Conservation (phyloP, 495 filamentous ascomycete genomes). For the Tirmania nivea region DNA sequence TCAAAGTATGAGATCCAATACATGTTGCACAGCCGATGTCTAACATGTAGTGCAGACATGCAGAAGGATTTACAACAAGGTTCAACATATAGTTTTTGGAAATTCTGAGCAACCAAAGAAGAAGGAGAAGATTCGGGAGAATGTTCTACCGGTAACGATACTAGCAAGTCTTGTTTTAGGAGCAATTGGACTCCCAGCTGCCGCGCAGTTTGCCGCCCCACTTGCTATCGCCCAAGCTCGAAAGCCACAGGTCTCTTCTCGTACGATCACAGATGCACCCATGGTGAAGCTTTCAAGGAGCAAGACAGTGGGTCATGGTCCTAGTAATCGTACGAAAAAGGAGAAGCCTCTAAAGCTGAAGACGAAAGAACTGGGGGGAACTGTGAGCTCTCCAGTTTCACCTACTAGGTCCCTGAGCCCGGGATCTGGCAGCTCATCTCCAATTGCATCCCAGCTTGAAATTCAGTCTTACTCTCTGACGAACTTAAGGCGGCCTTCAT, state of each 20-base stretch:
- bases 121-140: constrained; percentile 48
- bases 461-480: constrained; percentile 14
- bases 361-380: constrained; percentile 21
- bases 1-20: constrained; percentile 22
- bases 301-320: constrained; percentile 33
- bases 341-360: constrained; percentile 24
- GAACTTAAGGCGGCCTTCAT: constrained; percentile 8
- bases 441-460: constrained; percentile 1
- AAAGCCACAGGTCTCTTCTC: constrained; percentile 39
- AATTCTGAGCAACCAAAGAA: constrained; percentile 34
- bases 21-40: neutral
- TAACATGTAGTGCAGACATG: constrained; percentile 31
- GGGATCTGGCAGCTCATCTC: neutral
- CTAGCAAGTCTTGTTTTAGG: constrained; percentile 49
- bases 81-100: constrained; percentile 59
- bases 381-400: constrained; percentile 11
- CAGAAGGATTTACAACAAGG: constrained; percentile 54
- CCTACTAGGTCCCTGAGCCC: constrained; percentile 4
- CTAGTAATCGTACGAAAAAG: constrained; percentile 27
- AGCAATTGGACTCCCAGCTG: constrained; percentile 30
- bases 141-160: constrained; percentile 47
- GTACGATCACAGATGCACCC: constrained; percentile 22
- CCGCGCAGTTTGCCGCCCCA: constrained; percentile 35
- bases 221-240: constrained; percentile 53
- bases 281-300: constrained; percentile 33